These are phyloP conservation scores for Pouteria glomerata DNA, from an alignment of 148 eudicot species.

Conservation along the genomic window DNA sequence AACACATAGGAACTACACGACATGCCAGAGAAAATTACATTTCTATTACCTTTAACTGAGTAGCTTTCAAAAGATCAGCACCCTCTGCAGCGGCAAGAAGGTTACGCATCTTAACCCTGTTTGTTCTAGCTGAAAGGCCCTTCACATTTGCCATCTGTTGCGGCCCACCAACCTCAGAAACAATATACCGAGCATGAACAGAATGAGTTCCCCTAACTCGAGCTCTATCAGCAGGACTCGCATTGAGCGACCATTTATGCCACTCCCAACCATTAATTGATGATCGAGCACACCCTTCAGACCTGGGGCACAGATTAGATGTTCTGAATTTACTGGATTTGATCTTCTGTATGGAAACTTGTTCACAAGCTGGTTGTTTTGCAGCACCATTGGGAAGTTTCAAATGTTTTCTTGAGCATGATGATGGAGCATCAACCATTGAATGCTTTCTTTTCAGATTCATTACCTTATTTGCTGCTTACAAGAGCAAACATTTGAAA, in stretches of 20 bases:
- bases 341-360: constrained; percentile 23
- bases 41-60: constrained; percentile 73
- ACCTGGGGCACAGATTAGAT: constrained; percentile 46
- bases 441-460: constrained; percentile 55
- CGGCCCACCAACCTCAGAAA: constrained; percentile 37
- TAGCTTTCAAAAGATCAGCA: constrained; percentile 86
- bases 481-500: constrained; percentile 9
- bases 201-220: constrained; percentile 54
- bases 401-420: constrained; percentile 29
- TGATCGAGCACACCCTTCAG: constrained; percentile 85
- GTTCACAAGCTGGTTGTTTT: constrained; percentile 33
- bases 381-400: constrained; percentile 31
- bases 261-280: constrained; percentile 96
- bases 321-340: constrained; percentile 33
- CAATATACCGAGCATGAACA: constrained; percentile 29
- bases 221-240: constrained; percentile 81
- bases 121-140: constrained; percentile 89
- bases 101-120: constrained; percentile 85
- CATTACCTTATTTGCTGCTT: constrained; percentile 33
- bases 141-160: constrained; percentile 44
- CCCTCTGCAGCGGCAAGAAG: constrained; percentile 98
- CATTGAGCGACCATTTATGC: constrained; percentile 80
- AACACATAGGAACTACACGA: background rate
- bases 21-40: background rate
- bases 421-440: constrained; percentile 32